A percentile compares a stretch with the other conserved stretches of the same genome.
Evolutionary conservation across 192 early-diverging fungal species (phyloP).

Genomic region (Coemansia sp.): DNA sequence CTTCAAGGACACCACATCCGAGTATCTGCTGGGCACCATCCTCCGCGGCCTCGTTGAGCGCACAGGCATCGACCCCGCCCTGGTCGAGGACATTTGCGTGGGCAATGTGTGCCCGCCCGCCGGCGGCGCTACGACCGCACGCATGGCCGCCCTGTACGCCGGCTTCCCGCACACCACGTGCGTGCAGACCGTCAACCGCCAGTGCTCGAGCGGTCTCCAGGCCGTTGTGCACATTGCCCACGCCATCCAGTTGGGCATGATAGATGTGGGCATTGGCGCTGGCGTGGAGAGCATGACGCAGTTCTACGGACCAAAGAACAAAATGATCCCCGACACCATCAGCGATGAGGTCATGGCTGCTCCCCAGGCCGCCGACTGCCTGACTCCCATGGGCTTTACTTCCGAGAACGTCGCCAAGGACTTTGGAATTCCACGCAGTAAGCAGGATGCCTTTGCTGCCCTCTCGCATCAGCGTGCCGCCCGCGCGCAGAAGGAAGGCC

Average conservation of each 20-base stretch:
- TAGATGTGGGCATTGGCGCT: conserved; percentile 92
- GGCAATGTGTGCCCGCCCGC: conserved; percentile 90
- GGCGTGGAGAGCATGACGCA: conserved; percentile 95
- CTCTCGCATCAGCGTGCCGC: conserved; percentile 83
- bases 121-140: conserved; percentile 86
- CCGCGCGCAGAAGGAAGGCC: conserved; percentile 86
- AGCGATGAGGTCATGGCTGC: conserved; percentile 77
- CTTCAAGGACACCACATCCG: conserved; percentile 89
- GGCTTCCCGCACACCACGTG: conserved; percentile 86
- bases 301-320: conserved; percentile 75
- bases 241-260: conserved; percentile 86
- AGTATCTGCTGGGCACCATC: conserved; percentile 76
- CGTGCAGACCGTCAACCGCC: conserved; percentile 87
- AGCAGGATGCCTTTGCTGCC: conserved; percentile 92
- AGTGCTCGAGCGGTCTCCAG: conserved; percentile 93
- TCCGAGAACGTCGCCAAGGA: conserved; percentile 97
- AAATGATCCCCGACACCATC: conserved; percentile 70
- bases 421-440: conserved; percentile 80
- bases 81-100: conserved; percentile 95
- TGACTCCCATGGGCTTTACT: conserved; percentile 91
- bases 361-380: conserved; percentile 78
- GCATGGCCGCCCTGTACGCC: conserved; percentile 91
- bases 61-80: conserved; percentile 79
- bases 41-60: conserved; percentile 77
- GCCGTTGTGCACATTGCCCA: conserved; percentile 86